phyloP scores from a whole-genome alignment of 2,329 filamentous ascomycete species.

The Aspergillus quadrilineatus region DNA sequence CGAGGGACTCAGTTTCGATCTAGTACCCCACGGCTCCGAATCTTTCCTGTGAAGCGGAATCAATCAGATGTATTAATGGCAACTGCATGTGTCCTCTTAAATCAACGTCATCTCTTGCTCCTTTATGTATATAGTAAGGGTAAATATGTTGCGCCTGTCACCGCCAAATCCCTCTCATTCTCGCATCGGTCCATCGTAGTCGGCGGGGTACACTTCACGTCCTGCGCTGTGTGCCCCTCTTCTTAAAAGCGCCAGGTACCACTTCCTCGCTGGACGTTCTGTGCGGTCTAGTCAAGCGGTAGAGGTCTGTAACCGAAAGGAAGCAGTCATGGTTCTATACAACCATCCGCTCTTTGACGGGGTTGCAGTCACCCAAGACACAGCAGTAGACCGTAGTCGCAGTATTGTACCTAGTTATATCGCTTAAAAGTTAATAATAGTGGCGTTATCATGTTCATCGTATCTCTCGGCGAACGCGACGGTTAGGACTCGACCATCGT shows the following conservation, averaged over 20 bases:
- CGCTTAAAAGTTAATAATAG: not conserved
- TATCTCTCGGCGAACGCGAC: not conserved
- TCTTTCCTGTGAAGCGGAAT: not conserved
- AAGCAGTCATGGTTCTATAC: not conserved
- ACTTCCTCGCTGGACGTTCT: not conserved
- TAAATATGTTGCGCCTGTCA: not conserved
- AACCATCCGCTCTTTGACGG: not conserved
- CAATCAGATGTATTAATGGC: not conserved
- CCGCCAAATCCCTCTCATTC: not conserved
- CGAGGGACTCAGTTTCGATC: not conserved
- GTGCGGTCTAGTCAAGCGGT: not conserved
- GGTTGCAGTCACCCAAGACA: not conserved
- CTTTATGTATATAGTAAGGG: conserved; percentile 3
- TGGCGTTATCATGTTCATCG: not conserved
- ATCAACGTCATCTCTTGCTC: not conserved
- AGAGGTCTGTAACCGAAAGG: not conserved
- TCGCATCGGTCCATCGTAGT: not conserved
- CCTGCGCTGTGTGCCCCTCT: conserved; percentile 10
- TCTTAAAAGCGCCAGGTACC: not conserved
- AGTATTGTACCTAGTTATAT: not conserved
- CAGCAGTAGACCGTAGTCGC: not conserved
- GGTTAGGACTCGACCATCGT: not conserved
- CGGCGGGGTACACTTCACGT: conserved; percentile 8
- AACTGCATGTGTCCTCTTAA: conserved; percentile 14
- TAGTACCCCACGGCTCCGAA: not conserved